Evolutionary conservation across 306 rosid genomes (phyloP).

Genomic region (Trifolium dubium): DNA sequence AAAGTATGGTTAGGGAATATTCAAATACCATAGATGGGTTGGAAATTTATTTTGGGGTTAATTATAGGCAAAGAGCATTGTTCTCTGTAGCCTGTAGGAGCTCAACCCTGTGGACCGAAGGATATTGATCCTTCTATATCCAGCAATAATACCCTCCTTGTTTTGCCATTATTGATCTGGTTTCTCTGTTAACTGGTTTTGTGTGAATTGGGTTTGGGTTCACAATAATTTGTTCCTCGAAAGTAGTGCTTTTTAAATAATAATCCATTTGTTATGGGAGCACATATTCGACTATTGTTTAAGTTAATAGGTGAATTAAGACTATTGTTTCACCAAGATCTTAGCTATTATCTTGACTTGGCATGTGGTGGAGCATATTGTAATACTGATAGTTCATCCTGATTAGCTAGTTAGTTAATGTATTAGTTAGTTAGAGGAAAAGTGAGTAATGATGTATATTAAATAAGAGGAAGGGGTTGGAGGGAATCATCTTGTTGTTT

Average conservation of each 20-base stretch:
- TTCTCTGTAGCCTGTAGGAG: too few relatives aligned
- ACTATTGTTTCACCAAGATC: constrained; percentile 13
- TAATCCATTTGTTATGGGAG: constrained; percentile 1
- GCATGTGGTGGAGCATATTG: neutral
- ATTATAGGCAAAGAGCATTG: too few relatives aligned
- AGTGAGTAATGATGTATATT: neutral
- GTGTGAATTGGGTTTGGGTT: neutral
- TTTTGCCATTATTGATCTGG: neutral
- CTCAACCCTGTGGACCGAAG: neutral
- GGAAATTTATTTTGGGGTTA: neutral
- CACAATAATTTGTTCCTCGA: neutral
- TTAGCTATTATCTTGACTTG: constrained; percentile 9
- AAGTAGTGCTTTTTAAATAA: constrained; percentile 15
- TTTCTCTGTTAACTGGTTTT: neutral
- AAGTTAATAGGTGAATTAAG: constrained; percentile 14
- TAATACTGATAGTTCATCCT: constrained; percentile 4
- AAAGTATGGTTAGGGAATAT: constrained; percentile 32
- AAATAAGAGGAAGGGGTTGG: neutral
- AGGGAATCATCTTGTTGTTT: constrained; percentile 8
- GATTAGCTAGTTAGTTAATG: neutral
- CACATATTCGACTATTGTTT: constrained; percentile 11
- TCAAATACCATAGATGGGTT: neutral
- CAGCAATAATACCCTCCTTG: neutral
- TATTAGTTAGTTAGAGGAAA: neutral
- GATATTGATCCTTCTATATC: neutral